phyloP scores from a whole-genome alignment of 2,329 filamentous ascomycete species.

The Exserohilum turcica region DNA sequence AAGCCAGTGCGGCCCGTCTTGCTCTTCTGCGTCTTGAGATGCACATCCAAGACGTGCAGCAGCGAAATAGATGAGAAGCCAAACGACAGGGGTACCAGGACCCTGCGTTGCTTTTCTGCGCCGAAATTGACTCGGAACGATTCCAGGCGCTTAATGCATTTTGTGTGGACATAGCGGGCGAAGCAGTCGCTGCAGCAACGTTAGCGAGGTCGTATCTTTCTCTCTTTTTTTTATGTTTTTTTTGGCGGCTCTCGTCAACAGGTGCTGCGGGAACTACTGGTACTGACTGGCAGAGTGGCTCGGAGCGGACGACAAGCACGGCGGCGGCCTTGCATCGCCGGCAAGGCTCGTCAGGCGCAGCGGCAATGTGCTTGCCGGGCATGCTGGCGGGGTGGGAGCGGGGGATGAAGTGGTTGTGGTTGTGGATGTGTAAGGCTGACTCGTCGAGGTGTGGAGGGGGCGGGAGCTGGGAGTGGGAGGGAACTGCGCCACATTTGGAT shows the following conservation, averaged over 20 bases:
- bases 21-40: constrained; percentile 67
- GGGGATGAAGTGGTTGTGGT: constrained; percentile 8
- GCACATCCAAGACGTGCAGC: constrained; percentile 74
- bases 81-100: constrained; percentile 81
- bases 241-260: background rate
- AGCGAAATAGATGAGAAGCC: constrained; percentile 81
- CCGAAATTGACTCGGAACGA: constrained; percentile 62
- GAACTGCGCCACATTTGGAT: constrained; percentile 22
- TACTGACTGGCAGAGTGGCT: constrained; percentile 64
- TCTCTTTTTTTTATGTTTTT: constrained; percentile 1
- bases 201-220: constrained; percentile 22
- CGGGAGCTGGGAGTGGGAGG: too few relatives aligned
- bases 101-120: constrained; percentile 54
- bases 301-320: constrained; percentile 61
- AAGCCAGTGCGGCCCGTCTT: constrained; percentile 71
- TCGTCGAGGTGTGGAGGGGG: constrained; percentile 3
- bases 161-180: constrained; percentile 74
- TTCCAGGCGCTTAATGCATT: constrained; percentile 79
- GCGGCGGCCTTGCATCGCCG: constrained; percentile 62
- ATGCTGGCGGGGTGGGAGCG: constrained; percentile 23
- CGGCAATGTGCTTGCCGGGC: constrained; percentile 39
- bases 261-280: background rate
- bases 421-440: constrained; percentile 16
- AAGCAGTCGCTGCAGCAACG: constrained; percentile 69
- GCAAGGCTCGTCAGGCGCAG: constrained; percentile 50